Conservation (phyloP, 345 rosid species). For the Dipteronia sinensis region DNA sequence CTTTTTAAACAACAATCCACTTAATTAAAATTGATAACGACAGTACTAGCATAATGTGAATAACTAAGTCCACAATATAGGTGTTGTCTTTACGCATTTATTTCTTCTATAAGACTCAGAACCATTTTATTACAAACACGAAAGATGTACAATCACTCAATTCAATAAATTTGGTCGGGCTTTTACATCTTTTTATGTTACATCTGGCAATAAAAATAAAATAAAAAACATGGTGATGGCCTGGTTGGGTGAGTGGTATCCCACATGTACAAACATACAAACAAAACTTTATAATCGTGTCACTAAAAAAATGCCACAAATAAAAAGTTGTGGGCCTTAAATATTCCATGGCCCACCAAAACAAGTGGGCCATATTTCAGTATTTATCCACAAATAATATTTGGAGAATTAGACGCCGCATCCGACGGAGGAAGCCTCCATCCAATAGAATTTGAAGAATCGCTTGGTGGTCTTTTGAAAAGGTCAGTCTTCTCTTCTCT, state of each 20-base stretch:
- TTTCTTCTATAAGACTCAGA: no score
- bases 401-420: neutral
- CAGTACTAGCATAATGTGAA: no score
- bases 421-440: neutral
- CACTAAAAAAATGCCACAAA: slow-evolving; percentile 13
- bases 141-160: no score
- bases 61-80: no score
- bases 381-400: slow-evolving; percentile 22
- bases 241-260: neutral
- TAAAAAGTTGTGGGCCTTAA: slow-evolving; percentile 2
- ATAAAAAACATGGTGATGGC: neutral
- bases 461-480: neutral
- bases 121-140: no score
- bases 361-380: neutral
- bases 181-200: no score
- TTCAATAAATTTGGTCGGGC: no score
- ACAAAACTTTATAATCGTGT: neutral
- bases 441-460: neutral
- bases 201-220: neutral
- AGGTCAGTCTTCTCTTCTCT: neutral
- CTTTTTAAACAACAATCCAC: no score
- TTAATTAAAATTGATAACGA: no score
- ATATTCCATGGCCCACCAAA: neutral
- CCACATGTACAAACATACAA: neutral
- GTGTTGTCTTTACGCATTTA: no score